phyloP scores from a whole-genome alignment of 805 yeast species.

The Saccharomycopsis sp. region DNA sequence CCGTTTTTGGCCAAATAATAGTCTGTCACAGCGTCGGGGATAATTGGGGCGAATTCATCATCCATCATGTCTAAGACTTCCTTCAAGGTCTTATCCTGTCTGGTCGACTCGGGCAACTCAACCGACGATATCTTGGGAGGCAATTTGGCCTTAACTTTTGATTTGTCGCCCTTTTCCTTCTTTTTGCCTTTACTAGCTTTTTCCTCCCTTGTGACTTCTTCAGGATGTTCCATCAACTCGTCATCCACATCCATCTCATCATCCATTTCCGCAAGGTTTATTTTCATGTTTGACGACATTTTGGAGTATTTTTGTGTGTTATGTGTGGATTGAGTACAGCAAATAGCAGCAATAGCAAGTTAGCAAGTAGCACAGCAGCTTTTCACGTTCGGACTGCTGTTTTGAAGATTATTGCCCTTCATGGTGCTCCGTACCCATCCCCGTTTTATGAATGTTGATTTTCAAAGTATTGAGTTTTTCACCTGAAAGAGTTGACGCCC shows the following conservation, averaged over 20 bases:
- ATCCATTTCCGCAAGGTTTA: constrained; percentile 20
- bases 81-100: constrained; percentile 74
- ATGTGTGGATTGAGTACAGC: too few relatives aligned
- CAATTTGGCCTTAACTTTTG: constrained; percentile 21
- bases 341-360: too few relatives aligned
- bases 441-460: too few relatives aligned
- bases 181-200: constrained; percentile 24
- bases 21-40: constrained; percentile 95
- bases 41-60: constrained; percentile 81
- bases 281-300: constrained; percentile 4
- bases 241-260: constrained; percentile 26
- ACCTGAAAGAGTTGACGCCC: too few relatives aligned
- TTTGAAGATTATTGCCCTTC: too few relatives aligned
- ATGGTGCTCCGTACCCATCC: too few relatives aligned
- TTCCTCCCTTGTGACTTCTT: constrained; percentile 8
- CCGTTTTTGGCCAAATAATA: constrained; percentile 85
- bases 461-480: too few relatives aligned
- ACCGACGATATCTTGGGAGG: constrained; percentile 29
- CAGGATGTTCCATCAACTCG: constrained; percentile 20
- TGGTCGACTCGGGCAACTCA: constrained; percentile 59
- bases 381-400: too few relatives aligned
- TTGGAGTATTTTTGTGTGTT: neutral
- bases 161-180: constrained; percentile 26
- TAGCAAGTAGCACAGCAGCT: too few relatives aligned
- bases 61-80: constrained; percentile 87